A percentile compares a stretch with the other conserved stretches of the same genome.
phyloP scores from a whole-genome alignment of 1,284 basidiomycete genomes.

The Rhizopogon parksii region DNA sequence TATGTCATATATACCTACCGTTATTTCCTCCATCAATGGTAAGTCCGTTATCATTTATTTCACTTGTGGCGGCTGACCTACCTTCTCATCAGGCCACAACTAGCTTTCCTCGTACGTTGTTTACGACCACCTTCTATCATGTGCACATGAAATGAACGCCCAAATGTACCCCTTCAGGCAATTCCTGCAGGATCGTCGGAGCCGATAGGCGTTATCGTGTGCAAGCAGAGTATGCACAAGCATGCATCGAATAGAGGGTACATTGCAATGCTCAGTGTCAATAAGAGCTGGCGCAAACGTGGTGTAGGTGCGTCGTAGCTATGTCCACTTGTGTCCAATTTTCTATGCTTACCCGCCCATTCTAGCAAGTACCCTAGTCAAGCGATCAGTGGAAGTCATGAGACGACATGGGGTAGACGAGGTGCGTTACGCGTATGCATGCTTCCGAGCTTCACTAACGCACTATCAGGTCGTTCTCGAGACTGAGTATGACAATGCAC shows the following conservation, averaged over 20 bases:
- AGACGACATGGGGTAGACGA: constrained; percentile 74
- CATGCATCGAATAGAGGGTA: constrained; percentile 82
- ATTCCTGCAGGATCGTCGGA: constrained; percentile 42
- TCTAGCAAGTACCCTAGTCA: constrained; percentile 72
- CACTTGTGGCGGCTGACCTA: background rate
- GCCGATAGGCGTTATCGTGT: constrained; percentile 89
- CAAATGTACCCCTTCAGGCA: constrained; percentile 15
- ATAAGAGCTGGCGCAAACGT: constrained; percentile 71
- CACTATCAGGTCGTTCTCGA: constrained; percentile 79
- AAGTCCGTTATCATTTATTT: constrained; percentile 18
- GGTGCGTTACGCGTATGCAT: constrained; percentile 37
- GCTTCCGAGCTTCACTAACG: constrained; percentile 1
- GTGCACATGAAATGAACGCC: constrained; percentile 3
- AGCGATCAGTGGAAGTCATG: constrained; percentile 77
- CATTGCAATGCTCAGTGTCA: constrained; percentile 95
- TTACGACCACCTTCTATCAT: background rate
- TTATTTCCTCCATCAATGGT: constrained; percentile 95
- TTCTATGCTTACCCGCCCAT: background rate
- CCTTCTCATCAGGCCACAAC: constrained; percentile 71
- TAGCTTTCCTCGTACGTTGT: constrained; percentile 79
- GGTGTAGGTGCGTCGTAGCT: constrained; percentile 70
- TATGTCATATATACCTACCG: constrained; percentile 93
- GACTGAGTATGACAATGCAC: constrained; percentile 91
- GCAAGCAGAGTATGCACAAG: constrained; percentile 87
- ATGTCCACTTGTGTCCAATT: background rate